These are phyloP conservation scores for Platismatia glauca DNA, from an alignment of 495 filamentous ascomycete genomes.

Conservation along the genomic window DNA sequence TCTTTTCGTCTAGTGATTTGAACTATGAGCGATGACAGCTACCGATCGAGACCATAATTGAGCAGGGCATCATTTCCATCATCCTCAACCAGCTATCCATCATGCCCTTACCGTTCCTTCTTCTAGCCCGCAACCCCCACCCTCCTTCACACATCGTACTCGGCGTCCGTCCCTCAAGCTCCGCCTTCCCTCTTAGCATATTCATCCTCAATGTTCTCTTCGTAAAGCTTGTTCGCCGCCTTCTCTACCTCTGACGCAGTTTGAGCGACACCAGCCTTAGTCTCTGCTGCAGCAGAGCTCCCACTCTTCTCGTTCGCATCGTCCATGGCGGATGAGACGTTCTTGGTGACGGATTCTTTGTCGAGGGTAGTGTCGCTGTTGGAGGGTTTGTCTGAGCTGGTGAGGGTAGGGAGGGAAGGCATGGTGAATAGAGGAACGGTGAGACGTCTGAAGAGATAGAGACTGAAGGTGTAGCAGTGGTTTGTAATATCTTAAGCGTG, in stretches of 20 bases:
- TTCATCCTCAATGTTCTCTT: conserved; percentile 30
- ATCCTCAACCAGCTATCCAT: neutral
- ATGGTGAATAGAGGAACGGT: neutral
- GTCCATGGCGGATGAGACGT: conserved; percentile 17
- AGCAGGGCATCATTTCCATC: neutral
- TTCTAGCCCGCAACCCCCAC: neutral
- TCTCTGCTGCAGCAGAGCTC: conserved; percentile 18
- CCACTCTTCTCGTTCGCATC: conserved; percentile 12
- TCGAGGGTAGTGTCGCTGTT: conserved; percentile 11
- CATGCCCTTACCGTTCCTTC: neutral
- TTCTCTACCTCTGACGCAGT: conserved; percentile 20
- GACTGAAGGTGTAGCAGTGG: neutral
- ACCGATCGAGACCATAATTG: neutral
- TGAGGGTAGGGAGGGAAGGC: conserved; percentile 19
- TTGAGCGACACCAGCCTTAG: conserved; percentile 16
- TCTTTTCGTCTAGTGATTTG: neutral
- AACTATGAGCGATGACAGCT: neutral
- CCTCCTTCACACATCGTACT: neutral
- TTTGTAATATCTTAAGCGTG: neutral
- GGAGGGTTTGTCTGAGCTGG: conserved; percentile 16
- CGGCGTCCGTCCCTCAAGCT: conserved; percentile 17
- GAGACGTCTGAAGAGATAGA: neutral
- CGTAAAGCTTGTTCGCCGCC: conserved; percentile 22
- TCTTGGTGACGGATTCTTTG: conserved; percentile 16
- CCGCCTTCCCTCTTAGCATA: conserved; percentile 35